Conservation (phyloP, 345 rosid genomes). For the Nasturtium officinale region DNA sequence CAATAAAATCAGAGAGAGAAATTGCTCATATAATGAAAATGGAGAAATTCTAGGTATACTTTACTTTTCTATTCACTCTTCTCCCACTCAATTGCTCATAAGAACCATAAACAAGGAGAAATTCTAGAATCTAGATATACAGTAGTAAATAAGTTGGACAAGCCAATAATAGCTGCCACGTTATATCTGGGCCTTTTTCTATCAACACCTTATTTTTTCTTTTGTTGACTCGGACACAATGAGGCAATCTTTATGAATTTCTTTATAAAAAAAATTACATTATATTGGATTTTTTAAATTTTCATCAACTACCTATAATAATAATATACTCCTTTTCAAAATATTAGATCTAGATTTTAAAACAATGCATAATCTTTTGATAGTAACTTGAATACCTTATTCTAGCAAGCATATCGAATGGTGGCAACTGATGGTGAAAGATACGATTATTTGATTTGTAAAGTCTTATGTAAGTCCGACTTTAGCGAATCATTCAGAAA, state of each 20-base stretch:
- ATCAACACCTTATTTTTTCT: background rate
- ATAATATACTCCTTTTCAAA: background rate
- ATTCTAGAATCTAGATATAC: too few species aligned
- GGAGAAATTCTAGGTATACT: background rate
- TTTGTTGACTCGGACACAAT: constrained; percentile 6
- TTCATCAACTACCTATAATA: background rate
- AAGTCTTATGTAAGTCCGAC: background rate
- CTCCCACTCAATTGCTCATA: background rate
- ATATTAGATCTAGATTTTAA: background rate
- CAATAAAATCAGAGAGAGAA: too few species aligned
- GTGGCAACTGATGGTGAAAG: constrained; percentile 1
- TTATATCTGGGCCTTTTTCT: constrained; percentile 11
- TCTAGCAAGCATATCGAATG: background rate
- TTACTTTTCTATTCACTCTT: background rate
- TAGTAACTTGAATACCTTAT: background rate
- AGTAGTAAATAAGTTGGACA: background rate
- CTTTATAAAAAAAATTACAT: background rate
- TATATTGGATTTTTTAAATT: background rate
- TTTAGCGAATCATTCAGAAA: constrained; percentile 2
- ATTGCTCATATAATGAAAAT: too few species aligned
- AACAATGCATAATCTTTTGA: background rate
- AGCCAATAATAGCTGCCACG: constrained; percentile 36
- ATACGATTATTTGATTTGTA: constrained; percentile 2
- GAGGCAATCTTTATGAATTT: background rate
- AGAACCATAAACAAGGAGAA: too few species aligned